Percentiles rank a stretch among this genome's conserved stretches.
Conservation (phyloP, 208 protist genomes). For the Trypanosoma cruzi region DNA sequence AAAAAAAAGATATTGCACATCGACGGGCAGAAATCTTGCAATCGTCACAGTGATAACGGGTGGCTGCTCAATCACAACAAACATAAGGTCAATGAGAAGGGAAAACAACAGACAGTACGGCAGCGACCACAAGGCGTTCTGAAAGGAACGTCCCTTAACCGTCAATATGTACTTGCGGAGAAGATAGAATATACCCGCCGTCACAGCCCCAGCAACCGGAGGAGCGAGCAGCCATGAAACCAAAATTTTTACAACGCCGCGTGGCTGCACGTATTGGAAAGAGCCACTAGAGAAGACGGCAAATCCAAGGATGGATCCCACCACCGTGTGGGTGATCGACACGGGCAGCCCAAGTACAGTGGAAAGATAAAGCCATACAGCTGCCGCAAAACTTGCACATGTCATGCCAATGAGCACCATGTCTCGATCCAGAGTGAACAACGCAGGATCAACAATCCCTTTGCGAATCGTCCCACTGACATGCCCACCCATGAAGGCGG, state of each 20-base stretch:
- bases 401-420: constrained; percentile 80
- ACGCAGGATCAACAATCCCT: constrained; percentile 64
- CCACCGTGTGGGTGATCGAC: constrained; percentile 85
- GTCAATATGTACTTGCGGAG: constrained; percentile 66
- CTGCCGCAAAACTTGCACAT: constrained; percentile 63
- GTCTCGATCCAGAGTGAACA: constrained; percentile 72
- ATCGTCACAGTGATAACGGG: constrained; percentile 68
- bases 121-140: constrained; percentile 51
- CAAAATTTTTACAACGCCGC: constrained; percentile 63
- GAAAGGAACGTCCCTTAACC: constrained; percentile 62
- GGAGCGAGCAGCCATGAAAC: constrained; percentile 76
- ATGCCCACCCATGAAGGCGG: constrained; percentile 83
- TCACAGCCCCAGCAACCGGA: constrained; percentile 53
- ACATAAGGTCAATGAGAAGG: constrained; percentile 67
- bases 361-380: constrained; percentile 81
- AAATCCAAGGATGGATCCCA: constrained; percentile 78
- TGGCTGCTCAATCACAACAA: constrained; percentile 77
- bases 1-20: constrained; percentile 50
- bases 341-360: constrained; percentile 82
- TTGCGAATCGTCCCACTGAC: constrained; percentile 76
- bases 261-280: constrained; percentile 52
- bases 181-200: constrained; percentile 58
- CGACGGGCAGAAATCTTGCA: constrained; percentile 47
- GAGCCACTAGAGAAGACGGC: constrained; percentile 57
- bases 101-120: constrained; percentile 74